Base-by-base conservation (phyloP, 2,329 filamentous ascomycete genomes). In the Aspergillus hiratsukae region DNA sequence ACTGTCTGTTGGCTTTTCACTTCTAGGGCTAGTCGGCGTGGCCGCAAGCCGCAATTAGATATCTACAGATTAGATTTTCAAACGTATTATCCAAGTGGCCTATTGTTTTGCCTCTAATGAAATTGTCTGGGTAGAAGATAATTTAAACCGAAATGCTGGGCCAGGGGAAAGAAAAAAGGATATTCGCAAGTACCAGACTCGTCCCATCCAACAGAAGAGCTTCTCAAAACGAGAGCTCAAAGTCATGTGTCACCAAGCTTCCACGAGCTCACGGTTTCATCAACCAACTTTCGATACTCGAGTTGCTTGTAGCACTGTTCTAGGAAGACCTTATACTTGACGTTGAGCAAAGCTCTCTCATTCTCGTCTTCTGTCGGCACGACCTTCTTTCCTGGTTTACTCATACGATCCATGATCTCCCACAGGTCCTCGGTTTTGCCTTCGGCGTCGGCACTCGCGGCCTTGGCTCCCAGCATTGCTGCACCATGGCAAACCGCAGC, bases 391-490 rank as follows among this genome's bases (percentile, higher is more conserved):
- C 93, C 94, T 8, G 91, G 88, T 81, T 97, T 96, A 78, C 90
- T 96, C 87, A 97, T 94, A 55, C 91, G 85, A 73, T 96, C 90
- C 94, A 99, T 99, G 71, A 99, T 97, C 64, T 86, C 84, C 94
- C 94, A 99, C 59, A 99, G 79, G 43, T 88, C 84, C 78, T 97
- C 92, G 0, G 89, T 92, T 67, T 87, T 87, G 48, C 90, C 90
- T 9, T 89, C 82, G 41, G 82, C 81, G 67, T 89, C 87, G 31
- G 88, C 88, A 66, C 88, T 94, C 6, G 93, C 94, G n/a, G 94
- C 94, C 76, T 97, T 97, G 57, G 91, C 94, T 41, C 94, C 94
- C 25, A 99, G 82, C 93, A 99, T 99, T 56, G 94, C 94, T 7
- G 94, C 94, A n/a, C 94, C 94, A 70, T 97, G 92, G 27, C 96